phyloP scores from a whole-genome alignment of 345 rosid genomes.

The Acer yangbiense region DNA sequence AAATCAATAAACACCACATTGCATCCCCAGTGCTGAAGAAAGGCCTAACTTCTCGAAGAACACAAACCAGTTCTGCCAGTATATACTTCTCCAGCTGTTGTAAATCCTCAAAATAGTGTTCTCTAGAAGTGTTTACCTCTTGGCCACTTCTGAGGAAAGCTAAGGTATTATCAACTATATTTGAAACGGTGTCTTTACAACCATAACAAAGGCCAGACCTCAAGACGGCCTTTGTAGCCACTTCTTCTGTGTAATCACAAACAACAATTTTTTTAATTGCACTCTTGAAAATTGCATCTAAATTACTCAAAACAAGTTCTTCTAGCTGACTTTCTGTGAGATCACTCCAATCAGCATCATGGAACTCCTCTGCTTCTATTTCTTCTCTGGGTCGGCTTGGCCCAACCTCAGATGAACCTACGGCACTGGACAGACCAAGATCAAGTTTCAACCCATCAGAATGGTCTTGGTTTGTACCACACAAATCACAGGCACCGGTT shows the following conservation, averaged over 20 bases:
- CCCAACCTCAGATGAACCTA: conserved; percentile 46
- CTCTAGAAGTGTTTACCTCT: conserved; percentile 47
- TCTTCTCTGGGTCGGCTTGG: conserved; percentile 48
- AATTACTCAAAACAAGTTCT: conserved; percentile 67
- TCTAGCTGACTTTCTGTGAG: conserved; percentile 72
- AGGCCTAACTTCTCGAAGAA: conserved; percentile 81
- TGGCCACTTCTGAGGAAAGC: conserved; percentile 62
- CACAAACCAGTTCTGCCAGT: conserved; percentile 84
- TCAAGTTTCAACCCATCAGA: conserved; percentile 61
- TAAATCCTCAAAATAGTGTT: conserved; percentile 59
- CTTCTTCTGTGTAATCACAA: conserved; percentile 59
- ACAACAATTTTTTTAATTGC: conserved; percentile 61
- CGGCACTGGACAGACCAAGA: conserved; percentile 49
- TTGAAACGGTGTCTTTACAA: conserved; percentile 58
- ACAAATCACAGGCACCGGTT: conserved; percentile 41
- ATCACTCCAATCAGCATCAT: conserved; percentile 80
- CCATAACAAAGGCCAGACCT: conserved; percentile 75
- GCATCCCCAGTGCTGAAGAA: conserved; percentile 92
- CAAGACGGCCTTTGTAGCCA: conserved; percentile 60
- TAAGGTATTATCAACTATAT: conserved; percentile 73
- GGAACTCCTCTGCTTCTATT: conserved; percentile 51
- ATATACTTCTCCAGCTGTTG: conserved; percentile 79
- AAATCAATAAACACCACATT: conserved; percentile 93
- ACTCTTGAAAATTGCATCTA: conserved; percentile 64
- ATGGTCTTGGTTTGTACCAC: conserved; percentile 49